Percentiles rank a stretch among this genome's conserved stretches.
Conservation (phyloP, 1,284 basidiomycete species). For the Ustilago nuda region DNA sequence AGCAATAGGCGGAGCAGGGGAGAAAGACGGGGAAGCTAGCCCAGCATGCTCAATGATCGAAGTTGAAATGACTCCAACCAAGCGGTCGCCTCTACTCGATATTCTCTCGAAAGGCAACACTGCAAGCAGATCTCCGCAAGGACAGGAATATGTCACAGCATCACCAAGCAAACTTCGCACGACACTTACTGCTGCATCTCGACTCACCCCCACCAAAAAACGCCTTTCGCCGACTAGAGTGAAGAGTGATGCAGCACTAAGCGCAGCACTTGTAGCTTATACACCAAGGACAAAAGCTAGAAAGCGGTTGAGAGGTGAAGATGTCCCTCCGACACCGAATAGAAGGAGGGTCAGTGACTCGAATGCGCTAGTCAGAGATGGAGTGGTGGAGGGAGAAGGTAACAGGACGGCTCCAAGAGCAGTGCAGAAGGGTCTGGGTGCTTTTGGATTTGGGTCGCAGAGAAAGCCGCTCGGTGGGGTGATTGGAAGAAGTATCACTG, state of each 20-base stretch:
- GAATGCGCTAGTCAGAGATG: conserved; percentile 3
- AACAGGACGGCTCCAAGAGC: conserved; percentile 19
- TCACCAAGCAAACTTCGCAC: conserved; percentile 38
- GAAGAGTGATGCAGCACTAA: conserved; percentile 23
- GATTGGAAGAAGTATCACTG: not conserved
- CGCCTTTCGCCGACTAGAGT: not conserved
- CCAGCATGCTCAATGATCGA: conserved; percentile 39
- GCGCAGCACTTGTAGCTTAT: conserved; percentile 34
- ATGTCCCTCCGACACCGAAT: conserved; percentile 53
- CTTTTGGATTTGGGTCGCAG: conserved; percentile 26
- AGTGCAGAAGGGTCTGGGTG: conserved; percentile 20
- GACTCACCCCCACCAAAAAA: conserved; percentile 21
- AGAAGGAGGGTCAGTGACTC: not conserved
- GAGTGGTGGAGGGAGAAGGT: not conserved
- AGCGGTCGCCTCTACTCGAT: conserved; percentile 24
- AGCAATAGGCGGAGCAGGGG: not conserved
- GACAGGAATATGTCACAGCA: conserved; percentile 21
- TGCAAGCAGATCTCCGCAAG: conserved; percentile 6
- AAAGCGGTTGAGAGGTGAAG: conserved; percentile 61
- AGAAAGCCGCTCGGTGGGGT: conserved; percentile 5
- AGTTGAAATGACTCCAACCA: conserved; percentile 47
- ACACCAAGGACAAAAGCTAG: conserved; percentile 62
- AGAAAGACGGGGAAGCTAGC: conserved; percentile 4
- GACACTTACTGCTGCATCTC: conserved; percentile 10
- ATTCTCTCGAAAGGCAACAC: conserved; percentile 11